Evolutionary conservation across 2,329 filamentous ascomycete genomes (phyloP).

Genomic region (Clarireedia monteithiana): DNA sequence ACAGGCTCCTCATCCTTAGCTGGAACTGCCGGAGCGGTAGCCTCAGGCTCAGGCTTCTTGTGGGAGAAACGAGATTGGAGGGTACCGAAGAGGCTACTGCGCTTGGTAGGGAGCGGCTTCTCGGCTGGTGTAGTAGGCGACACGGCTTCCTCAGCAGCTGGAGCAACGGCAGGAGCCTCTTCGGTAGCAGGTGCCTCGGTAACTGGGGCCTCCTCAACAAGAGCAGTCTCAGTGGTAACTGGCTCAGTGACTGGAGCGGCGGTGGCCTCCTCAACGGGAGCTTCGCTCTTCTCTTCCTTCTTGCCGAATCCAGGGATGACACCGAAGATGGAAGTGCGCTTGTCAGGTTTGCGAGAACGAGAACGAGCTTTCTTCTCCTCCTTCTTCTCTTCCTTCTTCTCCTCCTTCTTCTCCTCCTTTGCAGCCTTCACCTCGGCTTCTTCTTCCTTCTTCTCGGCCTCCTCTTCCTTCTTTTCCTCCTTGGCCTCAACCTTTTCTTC

Average conservation of each 20-base stretch:
- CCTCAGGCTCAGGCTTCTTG: slow-evolving; percentile 27
- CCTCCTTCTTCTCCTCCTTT: slow-evolving; percentile 31
- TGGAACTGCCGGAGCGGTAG: slow-evolving; percentile 21
- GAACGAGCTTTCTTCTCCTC: slow-evolving; percentile 39
- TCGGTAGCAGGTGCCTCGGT: slow-evolving; percentile 19
- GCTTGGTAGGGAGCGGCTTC: slow-evolving; percentile 28
- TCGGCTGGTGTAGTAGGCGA: slow-evolving; percentile 17
- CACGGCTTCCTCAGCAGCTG: slow-evolving; percentile 34
- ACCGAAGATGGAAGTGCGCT: slow-evolving; percentile 56
- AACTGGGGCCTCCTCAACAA: slow-evolving; percentile 27
- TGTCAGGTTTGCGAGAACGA: slow-evolving; percentile 46
- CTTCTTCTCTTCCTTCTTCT: slow-evolving; percentile 23
- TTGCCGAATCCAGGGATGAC: slow-evolving; percentile 39
- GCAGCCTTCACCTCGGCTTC: slow-evolving; percentile 32
- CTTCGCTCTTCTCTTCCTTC: slow-evolving; percentile 29
- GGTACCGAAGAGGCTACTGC: slow-evolving; percentile 28
- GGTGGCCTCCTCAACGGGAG: slow-evolving; percentile 25
- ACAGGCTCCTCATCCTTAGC: slow-evolving; percentile 29
- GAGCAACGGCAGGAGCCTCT: slow-evolving; percentile 18
- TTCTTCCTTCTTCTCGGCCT: slow-evolving; percentile 30
- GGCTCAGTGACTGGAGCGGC: slow-evolving; percentile 17
- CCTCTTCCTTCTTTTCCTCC: slow-evolving; percentile 23
- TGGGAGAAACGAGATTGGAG: slow-evolving; percentile 25
- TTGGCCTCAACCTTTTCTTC: slow-evolving; percentile 30
- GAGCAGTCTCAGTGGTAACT: slow-evolving; percentile 14